Evolutionary conservation across 805 yeast genomes (phyloP), one percentile per base, ranked within the genome.

Genomic region (Ogataea zsoltii): DNA sequence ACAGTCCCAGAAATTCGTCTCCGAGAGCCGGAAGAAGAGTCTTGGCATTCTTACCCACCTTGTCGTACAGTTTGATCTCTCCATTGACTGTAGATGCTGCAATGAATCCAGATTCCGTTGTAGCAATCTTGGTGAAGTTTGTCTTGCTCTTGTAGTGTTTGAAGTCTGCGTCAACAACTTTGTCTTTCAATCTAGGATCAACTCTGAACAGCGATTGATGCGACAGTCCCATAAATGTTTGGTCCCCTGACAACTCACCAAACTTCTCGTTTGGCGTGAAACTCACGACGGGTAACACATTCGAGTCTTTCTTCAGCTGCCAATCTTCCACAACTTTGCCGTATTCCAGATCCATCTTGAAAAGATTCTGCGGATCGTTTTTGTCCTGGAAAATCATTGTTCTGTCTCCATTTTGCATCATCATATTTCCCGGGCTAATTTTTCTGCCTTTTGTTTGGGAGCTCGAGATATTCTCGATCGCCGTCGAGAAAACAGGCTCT

Each of bases 241-340:
- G 83, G 55, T 90, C 96, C 4, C 70, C 75, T 0, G 90, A 79
- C 60, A 83, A 66, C 60, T 85, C 95, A 31, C 88, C 79, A 56
- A 83, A 85, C 64, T 88, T 89, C 41, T 75, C 65, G n/a, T 80
- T 72, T 4, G 96, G 91, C 2, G 84, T 85, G 61, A 81, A 83
- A 25, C 76, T 72, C 14, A 76, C 77, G 23, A 83, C 70, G 15
- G 80, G 71, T 7, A 73, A 51, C 19, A 66, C 67, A 2, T 38
- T 38, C 11, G 53, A 45, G 31, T 58, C 54, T 19, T 71, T 72
- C 17, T 62, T 57, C 16, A 85, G 72, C 29, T 75, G 68, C 94
- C 96, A 90, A 60, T 88, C 94, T 61, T 90, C 96, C n/a, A 90
- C 85, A 42, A 90, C 75, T 58, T 82, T 72, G 12, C 96, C 97